Evolutionary conservation across 345 rosid genomes (phyloP).

Genomic region (Hibiscus tridactylites): DNA sequence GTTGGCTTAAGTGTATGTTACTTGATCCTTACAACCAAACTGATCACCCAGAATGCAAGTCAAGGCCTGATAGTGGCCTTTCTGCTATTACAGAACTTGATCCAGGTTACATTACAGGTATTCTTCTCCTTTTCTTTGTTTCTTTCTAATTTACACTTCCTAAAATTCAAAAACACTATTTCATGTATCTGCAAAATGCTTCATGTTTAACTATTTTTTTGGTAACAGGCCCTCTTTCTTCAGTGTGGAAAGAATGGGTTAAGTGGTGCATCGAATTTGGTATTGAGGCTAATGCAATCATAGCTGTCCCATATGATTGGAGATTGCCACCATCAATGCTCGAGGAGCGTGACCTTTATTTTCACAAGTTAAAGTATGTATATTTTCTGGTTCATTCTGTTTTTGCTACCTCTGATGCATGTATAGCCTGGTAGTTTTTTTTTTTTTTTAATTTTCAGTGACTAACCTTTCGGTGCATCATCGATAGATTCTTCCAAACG

Average conservation of each 20-base stretch:
- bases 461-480: background rate
- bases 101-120: conserved; percentile 95
- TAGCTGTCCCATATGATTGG: conserved; percentile 98
- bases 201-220: background rate
- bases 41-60: conserved; percentile 93
- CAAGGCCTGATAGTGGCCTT: conserved; percentile 93
- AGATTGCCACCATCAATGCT: conserved; percentile 89
- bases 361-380: conserved; percentile 92
- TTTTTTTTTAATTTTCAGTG: background rate
- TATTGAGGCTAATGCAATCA: conserved; percentile 82
- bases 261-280: conserved; percentile 99
- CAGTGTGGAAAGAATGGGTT: conserved; percentile 99
- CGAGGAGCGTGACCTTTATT: conserved; percentile 95
- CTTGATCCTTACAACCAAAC: conserved; percentile 93
- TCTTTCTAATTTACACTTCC: background rate
- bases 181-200: conserved; percentile 4
- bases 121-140: background rate
- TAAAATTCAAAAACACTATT: background rate
- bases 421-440: background rate
- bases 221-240: conserved; percentile 80
- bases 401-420: background rate
- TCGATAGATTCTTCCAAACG: background rate
- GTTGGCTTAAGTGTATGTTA: conserved; percentile 95
- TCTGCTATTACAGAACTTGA: conserved; percentile 94
- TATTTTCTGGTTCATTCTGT: background rate